Percentiles rank a stretch among this genome's conserved stretches.
Evolutionary conservation across 805 yeast species (phyloP).

Genomic region (Saccharomycopsis babjevae): DNA sequence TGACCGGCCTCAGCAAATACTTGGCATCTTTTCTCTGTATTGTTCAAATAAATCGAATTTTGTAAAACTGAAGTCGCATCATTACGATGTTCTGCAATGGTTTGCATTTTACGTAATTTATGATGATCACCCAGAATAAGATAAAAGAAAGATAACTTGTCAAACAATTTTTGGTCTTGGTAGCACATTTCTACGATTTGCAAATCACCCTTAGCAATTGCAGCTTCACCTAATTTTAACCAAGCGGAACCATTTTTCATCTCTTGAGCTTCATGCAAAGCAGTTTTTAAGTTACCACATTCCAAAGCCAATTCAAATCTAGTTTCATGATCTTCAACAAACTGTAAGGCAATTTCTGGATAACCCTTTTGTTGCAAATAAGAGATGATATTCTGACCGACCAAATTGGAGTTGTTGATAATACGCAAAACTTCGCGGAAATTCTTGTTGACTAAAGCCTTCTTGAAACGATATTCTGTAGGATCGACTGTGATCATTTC

Average conservation of each 20-base stretch:
- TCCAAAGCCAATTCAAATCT: conserved; percentile 93
- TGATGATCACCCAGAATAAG: conserved; percentile 70
- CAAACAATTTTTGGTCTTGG: conserved; percentile 80
- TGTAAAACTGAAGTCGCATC: conserved; percentile 73
- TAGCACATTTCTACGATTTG: conserved; percentile 77
- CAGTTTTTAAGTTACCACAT: conserved; percentile 80
- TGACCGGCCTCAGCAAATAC: conserved; percentile 71
- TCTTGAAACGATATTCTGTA: conserved; percentile 93
- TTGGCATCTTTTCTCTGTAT: conserved; percentile 63
- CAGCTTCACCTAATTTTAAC: conserved; percentile 78
- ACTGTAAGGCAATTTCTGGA: conserved; percentile 95
- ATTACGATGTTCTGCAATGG: conserved; percentile 81
- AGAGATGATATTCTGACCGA: conserved; percentile 94
- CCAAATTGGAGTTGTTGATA: conserved; percentile 80
- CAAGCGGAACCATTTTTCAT: conserved; percentile 62
- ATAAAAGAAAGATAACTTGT: conserved; percentile 82
- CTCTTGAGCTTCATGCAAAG: conserved; percentile 77
- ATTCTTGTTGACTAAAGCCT: conserved; percentile 80
- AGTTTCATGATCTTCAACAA: conserved; percentile 93
- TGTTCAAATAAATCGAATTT: conserved; percentile 69
- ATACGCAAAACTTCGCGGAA: conserved; percentile 86
- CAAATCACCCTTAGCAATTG: conserved; percentile 80
- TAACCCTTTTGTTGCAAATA: conserved; percentile 91
- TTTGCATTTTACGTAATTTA: conserved; percentile 74
- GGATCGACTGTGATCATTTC: conserved; percentile 79